Evolutionary conservation across 495 filamentous ascomycete species (phyloP), one percentile per base, ranked within the genome.

Genomic region (Opeltia flavorubescens): DNA sequence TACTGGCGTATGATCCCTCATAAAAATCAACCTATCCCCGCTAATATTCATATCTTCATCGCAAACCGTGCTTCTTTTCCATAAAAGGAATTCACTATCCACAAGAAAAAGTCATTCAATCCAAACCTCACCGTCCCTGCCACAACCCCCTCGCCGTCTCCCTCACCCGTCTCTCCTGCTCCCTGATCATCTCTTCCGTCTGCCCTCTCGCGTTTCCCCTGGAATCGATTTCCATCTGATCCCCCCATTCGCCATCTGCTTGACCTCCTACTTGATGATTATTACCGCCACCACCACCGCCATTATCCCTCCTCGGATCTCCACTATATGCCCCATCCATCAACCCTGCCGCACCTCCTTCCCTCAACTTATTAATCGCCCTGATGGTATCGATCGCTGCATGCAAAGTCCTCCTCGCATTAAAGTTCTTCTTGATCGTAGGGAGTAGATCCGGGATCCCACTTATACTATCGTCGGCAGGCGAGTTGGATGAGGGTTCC

Each of bases 361-460:
- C 91, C 43, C 89, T 71, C 35, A 98, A 64, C 67, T 98, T 95
- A 60, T 95, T 95, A 60, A 98, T 95, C 0, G 91, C 91, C n/a
- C 93, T 75, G 38, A 98, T 88, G 0, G 93, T 95, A 62, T 98
- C 91, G 61, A 98, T 96, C 24, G 91, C 91, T 11, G 89, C 88
- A 64, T 96, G 91, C 44, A 98, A 71, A 7, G 89, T 96, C 48
- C 88, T 72, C 25, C 89, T 72, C 6, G 91, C 91, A 55, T 98
- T 98, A 72, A 98, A 98, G 66, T 98, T 98, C 79, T 95, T 95
- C 76, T 93, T 93, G 51, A 98, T 84, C 2, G 80, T 84, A 1
- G 91, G 91, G 50, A 96, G 68, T 44, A 98, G 69, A 66, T 98
- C 91, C 71, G 21, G 59, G 63, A 11, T 64, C 62, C 17, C 64